Evolutionary conservation across 2,329 filamentous ascomycete species (phyloP).

Genomic region (Thielaviopsis musarum): DNA sequence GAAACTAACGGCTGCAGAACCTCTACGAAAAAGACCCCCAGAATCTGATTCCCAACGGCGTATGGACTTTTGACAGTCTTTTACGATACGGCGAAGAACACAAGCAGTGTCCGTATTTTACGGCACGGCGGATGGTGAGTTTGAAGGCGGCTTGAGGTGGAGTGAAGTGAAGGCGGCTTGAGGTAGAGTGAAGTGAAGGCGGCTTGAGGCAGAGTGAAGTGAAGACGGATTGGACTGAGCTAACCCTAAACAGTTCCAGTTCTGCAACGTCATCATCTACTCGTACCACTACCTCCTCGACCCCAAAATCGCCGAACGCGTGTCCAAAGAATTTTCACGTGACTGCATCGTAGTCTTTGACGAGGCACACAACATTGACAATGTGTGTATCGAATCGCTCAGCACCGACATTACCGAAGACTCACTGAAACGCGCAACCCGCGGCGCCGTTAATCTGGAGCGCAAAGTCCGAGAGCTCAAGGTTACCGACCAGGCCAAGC

Average conservation of each 20-base stretch:
- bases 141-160: no score
- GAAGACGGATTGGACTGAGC: conserved; percentile 9
- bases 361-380: conserved; percentile 98
- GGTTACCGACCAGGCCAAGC: conserved; percentile 80
- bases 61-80: conserved; percentile 87
- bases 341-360: conserved; percentile 98
- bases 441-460: conserved; percentile 82
- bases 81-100: conserved; percentile 82
- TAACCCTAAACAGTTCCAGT: conserved; percentile 56
- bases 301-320: conserved; percentile 90
- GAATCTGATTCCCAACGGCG: conserved; percentile 82
- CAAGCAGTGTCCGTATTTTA: conserved; percentile 97
- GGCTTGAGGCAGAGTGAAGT: no score
- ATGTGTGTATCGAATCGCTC: conserved; percentile 93
- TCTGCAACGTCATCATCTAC: conserved; percentile 98
- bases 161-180: no score
- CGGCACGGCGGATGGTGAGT: conserved; percentile 73
- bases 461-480: conserved; percentile 88
- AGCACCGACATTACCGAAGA: conserved; percentile 97
- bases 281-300: conserved; percentile 97
- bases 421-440: conserved; percentile 74
- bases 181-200: no score
- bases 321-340: conserved; percentile 89
- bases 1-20: conserved; percentile 37
- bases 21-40: conserved; percentile 88